Conservation (phyloP, 257 asterid species). For the Galeopsis tetrahit region DNA sequence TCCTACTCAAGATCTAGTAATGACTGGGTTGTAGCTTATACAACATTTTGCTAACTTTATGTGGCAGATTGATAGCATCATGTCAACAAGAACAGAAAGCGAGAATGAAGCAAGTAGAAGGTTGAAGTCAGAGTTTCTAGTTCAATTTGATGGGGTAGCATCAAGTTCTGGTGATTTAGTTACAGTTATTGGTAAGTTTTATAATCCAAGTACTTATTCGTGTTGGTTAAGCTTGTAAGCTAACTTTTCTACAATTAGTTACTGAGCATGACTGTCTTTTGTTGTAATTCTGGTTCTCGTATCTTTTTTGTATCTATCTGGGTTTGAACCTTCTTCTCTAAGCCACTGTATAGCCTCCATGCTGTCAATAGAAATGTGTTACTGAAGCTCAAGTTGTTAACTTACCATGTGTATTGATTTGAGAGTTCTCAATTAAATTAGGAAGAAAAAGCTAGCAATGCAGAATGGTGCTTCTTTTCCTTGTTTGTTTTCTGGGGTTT, state of each 20-base stretch:
- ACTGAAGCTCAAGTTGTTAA: no score
- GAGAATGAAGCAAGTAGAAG: constrained; percentile 99
- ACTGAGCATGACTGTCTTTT: constrained; percentile 22
- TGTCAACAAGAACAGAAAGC: constrained; percentile 89
- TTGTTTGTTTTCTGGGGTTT: background rate
- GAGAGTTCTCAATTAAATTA: background rate
- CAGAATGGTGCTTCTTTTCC: background rate
- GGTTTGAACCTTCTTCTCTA: constrained; percentile 11
- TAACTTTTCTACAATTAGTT: constrained; percentile 11
- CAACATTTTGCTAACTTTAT: constrained; percentile 19
- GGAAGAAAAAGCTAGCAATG: background rate
- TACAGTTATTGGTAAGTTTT: constrained; percentile 80
- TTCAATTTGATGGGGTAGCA: constrained; percentile 96
- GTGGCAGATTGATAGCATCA: constrained; percentile 90
- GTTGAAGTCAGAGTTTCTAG: constrained; percentile 91
- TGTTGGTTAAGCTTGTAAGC: constrained; percentile 26
- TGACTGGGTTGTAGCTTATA: constrained; percentile 24
- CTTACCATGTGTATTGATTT: no score
- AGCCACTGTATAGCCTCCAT: background rate
- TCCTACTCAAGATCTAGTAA: constrained; percentile 20
- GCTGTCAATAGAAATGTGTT: no score
- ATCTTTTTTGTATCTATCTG: constrained; percentile 10
- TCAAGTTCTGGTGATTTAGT: constrained; percentile 86
- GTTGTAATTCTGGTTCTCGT: constrained; percentile 21
- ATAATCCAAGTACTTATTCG: constrained; percentile 23